Percentiles rank a stretch among this genome's conserved stretches.
Conservation (phyloP, 352 stramenopile species). For the Phytophthora lateralis region DNA sequence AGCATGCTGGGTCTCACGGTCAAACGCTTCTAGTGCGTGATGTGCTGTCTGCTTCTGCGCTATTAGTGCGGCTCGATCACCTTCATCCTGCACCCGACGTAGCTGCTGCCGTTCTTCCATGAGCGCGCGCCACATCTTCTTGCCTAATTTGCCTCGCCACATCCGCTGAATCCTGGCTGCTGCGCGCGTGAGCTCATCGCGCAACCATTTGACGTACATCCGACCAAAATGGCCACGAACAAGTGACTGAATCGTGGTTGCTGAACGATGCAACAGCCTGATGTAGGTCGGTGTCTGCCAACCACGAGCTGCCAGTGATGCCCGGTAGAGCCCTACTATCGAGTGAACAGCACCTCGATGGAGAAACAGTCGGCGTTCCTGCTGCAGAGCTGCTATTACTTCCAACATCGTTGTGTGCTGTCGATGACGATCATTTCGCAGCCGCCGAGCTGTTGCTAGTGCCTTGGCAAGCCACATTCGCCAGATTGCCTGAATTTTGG, state of each 20-base stretch:
- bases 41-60: constrained; percentile 66
- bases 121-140: constrained; percentile 60
- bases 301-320: constrained; percentile 50
- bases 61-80: constrained; percentile 62
- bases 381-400: constrained; percentile 24
- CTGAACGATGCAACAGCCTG: constrained; percentile 43
- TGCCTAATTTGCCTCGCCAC: constrained; percentile 64
- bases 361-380: constrained; percentile 45
- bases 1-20: constrained; percentile 39
- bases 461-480: constrained; percentile 80
- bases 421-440: constrained; percentile 44
- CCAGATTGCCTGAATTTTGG: constrained; percentile 74
- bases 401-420: constrained; percentile 43
- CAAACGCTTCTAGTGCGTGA: constrained; percentile 54
- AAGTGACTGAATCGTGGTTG: constrained; percentile 64
- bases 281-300: constrained; percentile 66
- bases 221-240: constrained; percentile 57
- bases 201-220: constrained; percentile 36
- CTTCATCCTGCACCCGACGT: constrained; percentile 56
- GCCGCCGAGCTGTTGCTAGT: constrained; percentile 36
- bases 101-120: constrained; percentile 50
- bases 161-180: constrained; percentile 52
- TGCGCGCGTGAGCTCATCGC: constrained; percentile 38
- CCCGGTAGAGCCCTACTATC: constrained; percentile 54
- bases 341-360: constrained; percentile 61